Evolutionary conservation across 2,329 filamentous ascomycete genomes (phyloP), one percentile per base, ranked within the genome.

Genomic region (Colletotrichum graminicola): DNA sequence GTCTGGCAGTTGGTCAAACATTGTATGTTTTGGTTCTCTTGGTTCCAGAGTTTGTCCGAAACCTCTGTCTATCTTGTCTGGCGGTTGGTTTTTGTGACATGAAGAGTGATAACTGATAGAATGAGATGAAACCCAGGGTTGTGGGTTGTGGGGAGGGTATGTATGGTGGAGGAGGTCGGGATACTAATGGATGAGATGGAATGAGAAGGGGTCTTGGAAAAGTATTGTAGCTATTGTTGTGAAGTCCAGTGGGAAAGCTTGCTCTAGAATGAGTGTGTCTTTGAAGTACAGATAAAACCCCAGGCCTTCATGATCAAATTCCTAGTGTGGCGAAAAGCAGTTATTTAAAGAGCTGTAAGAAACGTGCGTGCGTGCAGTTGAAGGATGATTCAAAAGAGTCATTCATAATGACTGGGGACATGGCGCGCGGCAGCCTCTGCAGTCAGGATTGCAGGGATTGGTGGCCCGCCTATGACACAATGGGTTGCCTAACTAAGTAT

Each of bases 1-100:
- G 74, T 84, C 81, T 6, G 87, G 86, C 7, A 89, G 82, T 41
- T 77, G 78, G 67, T 80, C 79, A 70, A 88, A 70, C 73, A 72
- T 72, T 49, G 5, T 69, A 36, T 67, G 43, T 32, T 54, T 21
- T 57, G 14, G 36, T 39, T 18, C 34, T 55, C n/a, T 34, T 26
- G 29, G 43, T 61, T 49, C 45, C 47, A 61, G 52, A 59, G 12
- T 43, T 21, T 67, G 18, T 62, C 59, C 49, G 55, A 60, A 36
- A 67, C 62, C 49, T 34, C 41, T 34, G n/a, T 64, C 55, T 69
- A 72, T 69, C 60, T 41, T 47, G 23, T 55, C 39, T 69, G 66
- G 41, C 29, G 47, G 26, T 51, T 64, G 69, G 47, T 29, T 60
- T n/a, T 69, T 26, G 65, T 69, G 23, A 60, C 45, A 69, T 72